Conservation (phyloP, 129 eudicot species). For the Scalesia atractyloides region DNA sequence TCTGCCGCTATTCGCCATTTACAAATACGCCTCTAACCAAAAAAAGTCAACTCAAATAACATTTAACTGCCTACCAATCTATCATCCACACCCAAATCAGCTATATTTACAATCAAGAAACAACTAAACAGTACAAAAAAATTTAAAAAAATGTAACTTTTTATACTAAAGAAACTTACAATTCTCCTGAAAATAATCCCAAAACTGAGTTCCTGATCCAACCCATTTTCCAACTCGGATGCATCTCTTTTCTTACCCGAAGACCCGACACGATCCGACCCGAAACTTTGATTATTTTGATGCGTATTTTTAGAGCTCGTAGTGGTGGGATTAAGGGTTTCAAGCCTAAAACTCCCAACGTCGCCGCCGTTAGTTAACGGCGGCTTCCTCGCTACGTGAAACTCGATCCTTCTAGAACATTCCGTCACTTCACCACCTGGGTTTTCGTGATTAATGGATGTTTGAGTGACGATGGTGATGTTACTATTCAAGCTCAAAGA, state of each 20-base stretch:
- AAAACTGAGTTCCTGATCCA: conserved; percentile 76
- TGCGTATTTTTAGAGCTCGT: conserved; percentile 22
- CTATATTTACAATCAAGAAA: neutral
- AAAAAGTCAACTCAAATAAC: neutral
- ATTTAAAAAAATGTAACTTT: neutral
- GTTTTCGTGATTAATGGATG: conserved; percentile 8
- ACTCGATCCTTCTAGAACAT: conserved; percentile 54
- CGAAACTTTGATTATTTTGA: conserved; percentile 6
- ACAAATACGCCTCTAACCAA: no score
- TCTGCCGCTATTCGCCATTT: no score
- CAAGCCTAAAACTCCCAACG: conserved; percentile 55
- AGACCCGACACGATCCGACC: conserved; percentile 18
- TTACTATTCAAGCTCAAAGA: conserved; percentile 20
- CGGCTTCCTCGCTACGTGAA: conserved; percentile 61
- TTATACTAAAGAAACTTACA: conserved; percentile 44
- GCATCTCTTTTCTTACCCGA: conserved; percentile 44
- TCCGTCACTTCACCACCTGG: conserved; percentile 21
- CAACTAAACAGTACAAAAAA: no score
- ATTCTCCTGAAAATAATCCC: conserved; percentile 62
- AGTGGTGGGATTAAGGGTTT: conserved; percentile 55
- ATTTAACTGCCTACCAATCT: neutral
- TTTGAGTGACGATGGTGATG: conserved; percentile 7
- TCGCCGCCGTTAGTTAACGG: conserved; percentile 29
- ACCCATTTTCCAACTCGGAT: conserved; percentile 43
- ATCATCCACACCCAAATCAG: neutral